phyloP scores from a whole-genome alignment of 75 land plant species.

The Selaginella tamariscina region DNA sequence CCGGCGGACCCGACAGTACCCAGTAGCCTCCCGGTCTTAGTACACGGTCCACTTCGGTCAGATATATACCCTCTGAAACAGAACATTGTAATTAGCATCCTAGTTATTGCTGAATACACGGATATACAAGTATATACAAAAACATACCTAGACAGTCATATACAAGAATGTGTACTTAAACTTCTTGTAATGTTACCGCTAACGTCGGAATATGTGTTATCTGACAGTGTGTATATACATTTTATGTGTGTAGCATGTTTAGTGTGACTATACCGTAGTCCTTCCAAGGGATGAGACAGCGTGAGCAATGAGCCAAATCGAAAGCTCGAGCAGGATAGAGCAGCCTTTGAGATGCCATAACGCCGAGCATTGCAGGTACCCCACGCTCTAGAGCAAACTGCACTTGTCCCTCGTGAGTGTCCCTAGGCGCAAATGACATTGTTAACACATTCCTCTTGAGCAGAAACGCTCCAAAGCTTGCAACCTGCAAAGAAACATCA shows the following conservation, averaged over 20 bases:
- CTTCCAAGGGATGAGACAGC: conserved; percentile 75
- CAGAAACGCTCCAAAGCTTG: conserved; percentile 76
- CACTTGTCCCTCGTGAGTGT: conserved; percentile 59
- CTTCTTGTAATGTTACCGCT: too few relatives aligned
- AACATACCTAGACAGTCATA: too few relatives aligned
- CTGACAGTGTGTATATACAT: too few relatives aligned
- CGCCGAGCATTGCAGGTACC: conserved; percentile 66
- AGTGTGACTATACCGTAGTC: conserved; percentile 32
- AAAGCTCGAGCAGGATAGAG: conserved; percentile 68
- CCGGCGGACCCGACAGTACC: conserved; percentile 85
- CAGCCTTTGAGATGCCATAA: conserved; percentile 52
- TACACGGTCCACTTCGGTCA: conserved; percentile 86
- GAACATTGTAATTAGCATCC: too few relatives aligned
- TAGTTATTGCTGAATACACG: too few relatives aligned
- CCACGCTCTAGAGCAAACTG: conserved; percentile 79
- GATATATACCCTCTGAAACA: conserved; percentile 61
- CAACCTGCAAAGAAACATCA: conserved; percentile 35
- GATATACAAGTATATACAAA: too few relatives aligned
- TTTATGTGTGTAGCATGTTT: too few relatives aligned
- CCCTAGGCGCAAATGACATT: conserved; percentile 79
- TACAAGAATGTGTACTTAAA: too few relatives aligned
- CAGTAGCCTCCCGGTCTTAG: conserved; percentile 89
- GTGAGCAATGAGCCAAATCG: conserved; percentile 83
- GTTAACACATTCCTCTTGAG: conserved; percentile 43
- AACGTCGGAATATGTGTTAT: too few relatives aligned